Percentiles rank a stretch among this genome's conserved stretches.
Evolutionary conservation across 257 asterid genomes (phyloP).

Genomic region (Solanum sejunctum): DNA sequence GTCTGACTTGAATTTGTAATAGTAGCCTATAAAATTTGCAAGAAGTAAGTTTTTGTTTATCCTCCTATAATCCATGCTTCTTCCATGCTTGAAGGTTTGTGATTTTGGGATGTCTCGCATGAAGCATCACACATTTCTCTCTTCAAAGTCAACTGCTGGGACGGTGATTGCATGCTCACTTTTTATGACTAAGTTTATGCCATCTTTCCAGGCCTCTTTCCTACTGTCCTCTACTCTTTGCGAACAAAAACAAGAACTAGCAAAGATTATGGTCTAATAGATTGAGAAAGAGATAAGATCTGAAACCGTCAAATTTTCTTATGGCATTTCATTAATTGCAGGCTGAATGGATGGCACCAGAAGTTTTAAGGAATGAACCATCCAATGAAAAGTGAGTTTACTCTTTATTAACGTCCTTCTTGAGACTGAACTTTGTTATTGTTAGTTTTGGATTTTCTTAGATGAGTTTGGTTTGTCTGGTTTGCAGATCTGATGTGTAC

Average conservation of each 20-base stretch:
- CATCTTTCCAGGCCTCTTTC: neutral
- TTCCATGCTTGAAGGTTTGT: constrained; percentile 51
- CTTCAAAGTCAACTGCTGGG: constrained; percentile 95
- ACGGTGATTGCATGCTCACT: constrained; percentile 44
- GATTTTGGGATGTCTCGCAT: constrained; percentile 97
- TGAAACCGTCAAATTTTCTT: constrained; percentile 1
- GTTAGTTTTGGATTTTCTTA: neutral
- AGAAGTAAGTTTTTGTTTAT: neutral
- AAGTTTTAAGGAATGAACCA: constrained; percentile 88
- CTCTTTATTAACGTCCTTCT: neutral
- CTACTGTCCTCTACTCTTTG: neutral
- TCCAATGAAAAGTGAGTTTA: constrained; percentile 87
- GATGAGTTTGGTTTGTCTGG: neutral
- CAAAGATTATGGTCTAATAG: neutral
- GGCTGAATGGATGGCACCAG: constrained; percentile 99
- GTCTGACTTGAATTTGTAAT: neutral
- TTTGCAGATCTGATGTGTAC: constrained; percentile 84
- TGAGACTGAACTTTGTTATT: neutral
- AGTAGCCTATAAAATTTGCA: neutral
- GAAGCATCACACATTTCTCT: constrained; percentile 88
- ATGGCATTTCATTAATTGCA: constrained; percentile 22
- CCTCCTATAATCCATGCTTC: constrained; percentile 5
- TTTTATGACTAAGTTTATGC: neutral
- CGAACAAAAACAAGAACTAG: neutral
- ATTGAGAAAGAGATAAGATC: neutral